These are phyloP conservation scores for Balansia obtecta DNA, from an alignment of 2,329 filamentous ascomycete genomes.

Conservation along the genomic window DNA sequence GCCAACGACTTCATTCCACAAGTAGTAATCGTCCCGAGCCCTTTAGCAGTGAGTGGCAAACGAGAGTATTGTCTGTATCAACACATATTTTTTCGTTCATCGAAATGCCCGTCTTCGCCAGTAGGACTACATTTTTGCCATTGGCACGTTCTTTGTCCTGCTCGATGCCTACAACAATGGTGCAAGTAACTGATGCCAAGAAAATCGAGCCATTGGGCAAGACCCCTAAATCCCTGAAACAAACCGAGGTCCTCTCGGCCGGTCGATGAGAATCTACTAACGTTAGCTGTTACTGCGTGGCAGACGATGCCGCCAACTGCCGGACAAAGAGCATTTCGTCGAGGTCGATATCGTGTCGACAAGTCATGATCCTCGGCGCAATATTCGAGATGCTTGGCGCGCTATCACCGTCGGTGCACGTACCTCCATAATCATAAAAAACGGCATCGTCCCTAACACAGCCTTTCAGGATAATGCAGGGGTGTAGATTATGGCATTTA, in stretches of 20 bases:
- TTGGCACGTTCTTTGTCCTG: constrained; percentile 64
- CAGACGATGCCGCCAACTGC: constrained; percentile 73
- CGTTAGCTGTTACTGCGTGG: neutral
- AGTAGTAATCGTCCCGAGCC: no score
- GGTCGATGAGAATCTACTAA: constrained; percentile 55
- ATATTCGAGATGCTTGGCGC: constrained; percentile 56
- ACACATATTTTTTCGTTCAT: neutral
- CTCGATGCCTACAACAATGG: constrained; percentile 71
- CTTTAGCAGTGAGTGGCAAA: neutral
- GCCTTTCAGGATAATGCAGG: constrained; percentile 49
- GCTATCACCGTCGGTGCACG: constrained; percentile 55
- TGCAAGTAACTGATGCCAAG: constrained; percentile 45
- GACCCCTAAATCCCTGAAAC: neutral
- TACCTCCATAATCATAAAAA: constrained; percentile 69
- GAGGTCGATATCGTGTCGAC: constrained; percentile 50
- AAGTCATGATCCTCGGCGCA: constrained; percentile 54
- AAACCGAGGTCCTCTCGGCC: constrained; percentile 55
- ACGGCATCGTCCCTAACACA: constrained; percentile 52
- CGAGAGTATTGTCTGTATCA: neutral
- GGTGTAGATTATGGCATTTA: constrained; percentile 57
- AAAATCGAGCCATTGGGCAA: neutral
- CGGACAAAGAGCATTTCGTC: constrained; percentile 57
- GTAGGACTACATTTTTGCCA: constrained; percentile 51
- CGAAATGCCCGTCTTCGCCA: constrained; percentile 5
- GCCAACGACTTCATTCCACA: neutral